Evolutionary conservation across 225 moss, liverwort and hornwort species (phyloP), one percentile per base, ranked within the genome.

Genomic region (Pseudisothecium myosuroides): DNA sequence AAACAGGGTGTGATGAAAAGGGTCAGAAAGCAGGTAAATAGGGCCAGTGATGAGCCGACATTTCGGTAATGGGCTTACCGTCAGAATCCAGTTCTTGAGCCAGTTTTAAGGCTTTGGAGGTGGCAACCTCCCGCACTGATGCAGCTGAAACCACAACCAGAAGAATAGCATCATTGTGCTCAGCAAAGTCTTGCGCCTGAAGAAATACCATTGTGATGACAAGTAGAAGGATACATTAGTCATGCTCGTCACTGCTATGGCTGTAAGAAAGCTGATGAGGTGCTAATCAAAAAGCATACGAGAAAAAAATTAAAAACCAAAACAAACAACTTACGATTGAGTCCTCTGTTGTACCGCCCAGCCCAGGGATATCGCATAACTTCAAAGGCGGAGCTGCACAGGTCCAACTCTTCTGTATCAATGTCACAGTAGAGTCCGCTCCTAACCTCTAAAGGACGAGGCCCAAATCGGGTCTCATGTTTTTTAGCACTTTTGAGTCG

Each of bases 341-440:
- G 78, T 98, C 97, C 79, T 98, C 98, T 45, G 96, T 76, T 45
- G 95, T 79, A 50, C 94, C 62, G 64, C 96, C 98, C 58, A 98
- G 92, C 41, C 97, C 98, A 92, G 98, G 98, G 83, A 96, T 94
- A 91, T 98, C 98, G 91, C 96, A 95, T 89, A 98, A 83, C 94
- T 96, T 98, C 91, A 98, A 92, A 17, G 98, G 96, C 36, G 98
- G 98, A 90, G 96, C 98, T 98, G 96, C 94, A 96, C 88, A 92
- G 18, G 68, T 88, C 34, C 89, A 89, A 89, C 75, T 89, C 87
- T 80, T 84, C 62, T 47, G 50, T 50, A 74, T 80, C 76, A 89
- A 63, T 91, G 60, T 87, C 84, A 91, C 86, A 89, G 76, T 14
- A 77, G n/a, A 76, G 76, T 59, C 34, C 18, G 56, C 64, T 81